Base-by-base conservation (phyloP, 2,329 filamentous ascomycete genomes). In the Ceratocystiopsis sp. region DNA sequence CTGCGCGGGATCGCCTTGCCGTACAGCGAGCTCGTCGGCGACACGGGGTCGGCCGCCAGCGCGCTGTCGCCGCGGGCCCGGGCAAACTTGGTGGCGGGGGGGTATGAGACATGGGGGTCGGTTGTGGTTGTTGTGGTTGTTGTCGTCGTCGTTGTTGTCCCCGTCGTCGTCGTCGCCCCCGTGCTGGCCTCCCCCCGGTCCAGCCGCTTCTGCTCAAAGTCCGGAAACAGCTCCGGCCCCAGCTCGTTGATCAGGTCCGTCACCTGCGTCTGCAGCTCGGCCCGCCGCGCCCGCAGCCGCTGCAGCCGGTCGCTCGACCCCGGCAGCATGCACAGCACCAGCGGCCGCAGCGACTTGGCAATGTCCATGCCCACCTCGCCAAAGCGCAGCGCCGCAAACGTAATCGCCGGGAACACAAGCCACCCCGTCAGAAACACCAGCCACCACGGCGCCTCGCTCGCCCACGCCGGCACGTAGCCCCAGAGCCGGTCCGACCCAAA, bases 301-400 rank as follows among this genome's bases (percentile, higher is more conserved):
- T 84, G 74, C 40, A 98, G 75, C 45, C 81, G 84, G 63, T 87
- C 93, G 58, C 78, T 80, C 2, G 84, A 89, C 5, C 78, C 77
- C 2, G 91, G 91, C 53, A 82, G 81, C 54, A 96, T 71, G 50
- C 84, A 91, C 33, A 95, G 69, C 38, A 93, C 67, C 11, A 98
- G 73, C 7, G 91, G 91, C 11, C 85, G 76, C 15, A 98, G 71
- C 0, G 89, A 96, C 62, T 96, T 98, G 64, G 91, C 67, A 44
- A 98, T 95, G 57, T 98, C 91, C 86, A 98, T 95, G 42, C 89
- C 91, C n/a, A 93, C 80, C 63, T 98, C 91, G 39, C 91, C 91
- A 51, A 96, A 93, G 12, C 91, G 80, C 42, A 98, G 76, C 8
- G 91, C 85, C 5, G 86, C 87, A 59, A 93, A 95, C 0, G 87